phyloP scores from a whole-genome alignment of 176 grass and related monocot genomes.

The Hordeum vulgare region DNA sequence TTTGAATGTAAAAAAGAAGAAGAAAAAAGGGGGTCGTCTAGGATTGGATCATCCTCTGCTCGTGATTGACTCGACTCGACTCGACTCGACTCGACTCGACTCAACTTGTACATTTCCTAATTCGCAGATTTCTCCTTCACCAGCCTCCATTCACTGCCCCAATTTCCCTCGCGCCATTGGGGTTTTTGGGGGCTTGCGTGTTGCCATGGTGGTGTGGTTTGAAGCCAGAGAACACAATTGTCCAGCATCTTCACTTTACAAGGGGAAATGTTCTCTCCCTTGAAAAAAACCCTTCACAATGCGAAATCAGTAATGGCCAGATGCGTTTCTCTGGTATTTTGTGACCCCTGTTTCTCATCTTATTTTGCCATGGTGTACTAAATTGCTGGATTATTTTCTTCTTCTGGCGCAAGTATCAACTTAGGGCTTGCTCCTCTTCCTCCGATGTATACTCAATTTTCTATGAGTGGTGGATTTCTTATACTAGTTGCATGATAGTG shows the following conservation, averaged over 20 bases:
- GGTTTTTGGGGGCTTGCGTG: not conserved
- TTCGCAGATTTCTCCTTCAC: not conserved
- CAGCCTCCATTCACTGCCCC: not conserved
- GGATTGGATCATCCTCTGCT: not conserved
- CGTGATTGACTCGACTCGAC: not conserved
- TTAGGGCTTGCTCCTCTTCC: not conserved
- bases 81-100: too few relatives aligned
- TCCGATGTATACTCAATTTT: not conserved
- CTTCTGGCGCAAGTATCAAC: not conserved
- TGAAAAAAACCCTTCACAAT: too few relatives aligned
- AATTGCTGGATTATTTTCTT: not conserved
- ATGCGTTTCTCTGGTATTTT: not conserved
- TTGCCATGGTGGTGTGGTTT: not conserved
- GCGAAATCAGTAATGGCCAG: not conserved
- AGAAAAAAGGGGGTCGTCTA: too few relatives aligned
- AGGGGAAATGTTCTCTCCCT: not conserved
- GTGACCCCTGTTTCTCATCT: not conserved
- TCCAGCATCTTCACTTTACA: not conserved
- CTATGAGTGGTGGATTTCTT: not conserved
- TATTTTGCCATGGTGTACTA: not conserved
- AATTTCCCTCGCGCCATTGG: too few relatives aligned
- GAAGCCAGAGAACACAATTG: not conserved
- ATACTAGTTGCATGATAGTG: not conserved
- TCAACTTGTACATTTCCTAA: not conserved
- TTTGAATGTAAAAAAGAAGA: too few relatives aligned